Base-by-base conservation (phyloP, 169 alveolate species). In the Plasmodium reichenowi region DNA sequence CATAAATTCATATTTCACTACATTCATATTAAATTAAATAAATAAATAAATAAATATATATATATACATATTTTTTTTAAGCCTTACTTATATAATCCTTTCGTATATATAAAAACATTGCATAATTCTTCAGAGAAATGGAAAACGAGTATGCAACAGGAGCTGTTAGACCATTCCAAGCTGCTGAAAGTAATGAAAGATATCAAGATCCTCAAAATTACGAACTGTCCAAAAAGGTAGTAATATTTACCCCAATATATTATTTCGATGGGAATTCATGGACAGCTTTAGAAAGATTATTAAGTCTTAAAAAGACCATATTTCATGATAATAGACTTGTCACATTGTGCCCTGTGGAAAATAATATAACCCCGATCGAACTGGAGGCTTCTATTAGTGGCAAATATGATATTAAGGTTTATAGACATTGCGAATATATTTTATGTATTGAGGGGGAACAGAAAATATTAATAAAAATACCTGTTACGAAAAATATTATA, bases 361-460 rank as follows among this genome's bases (percentile, higher is more conserved):
- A 58, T 15, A 76, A 70, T 58, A 13, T n/a, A 1, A 20, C 67
- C 13, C 88, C 88, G 47, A 20, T 56, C 1, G 78, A 76, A 67
- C 66, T 76, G 38, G 88, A 76, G 56, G 76, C 88, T 17, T 76
- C 88, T 17, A 63, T 76, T 29, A 26, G 88, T 76, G 88, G 88
- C n/a, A 76, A 76, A 29, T 76, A 76, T 76, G 76, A 76, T 58
- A 76, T 76, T 52, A 76, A 76, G 47, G 88, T 76, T 20, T 76
- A 76, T 47, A 63, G 52, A 76, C 48, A 43, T 32, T 20, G 50
- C 12, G 88, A 76, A 45, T 17, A 47, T 5, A 58, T 68, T 59
- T 26, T 93, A 88, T 83, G 94, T 20, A 88, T 93, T 17, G 95
- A 93, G 60, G 95, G 95, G 24, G 95, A 90, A 74, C 74, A 71